Conservation (phyloP, 2,329 filamentous ascomycete genomes). For the Orbilia blumenaviensis region DNA sequence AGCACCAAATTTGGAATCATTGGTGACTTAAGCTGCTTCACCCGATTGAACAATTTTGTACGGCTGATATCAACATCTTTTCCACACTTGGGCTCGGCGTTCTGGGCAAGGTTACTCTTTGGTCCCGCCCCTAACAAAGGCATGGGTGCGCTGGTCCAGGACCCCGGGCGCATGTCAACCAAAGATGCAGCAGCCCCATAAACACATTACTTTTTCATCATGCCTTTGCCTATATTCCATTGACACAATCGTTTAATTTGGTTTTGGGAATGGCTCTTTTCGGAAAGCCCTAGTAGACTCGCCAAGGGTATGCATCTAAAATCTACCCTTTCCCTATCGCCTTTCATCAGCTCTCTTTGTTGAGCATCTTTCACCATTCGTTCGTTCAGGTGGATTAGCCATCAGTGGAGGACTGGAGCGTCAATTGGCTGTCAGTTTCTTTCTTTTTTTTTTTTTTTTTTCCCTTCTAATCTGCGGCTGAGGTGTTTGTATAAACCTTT, state of each 20-base stretch:
- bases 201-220: conserved; percentile 20
- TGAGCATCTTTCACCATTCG: conserved; percentile 17
- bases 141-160: conserved; percentile 32
- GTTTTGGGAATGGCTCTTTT: conserved; percentile 29
- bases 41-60: neutral
- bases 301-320: conserved; percentile 7
- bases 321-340: conserved; percentile 14
- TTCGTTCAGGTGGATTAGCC: conserved; percentile 28
- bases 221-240: neutral
- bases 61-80: conserved; percentile 35
- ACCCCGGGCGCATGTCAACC: conserved; percentile 14
- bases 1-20: conserved; percentile 31
- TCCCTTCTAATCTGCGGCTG: neutral
- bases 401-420: neutral
- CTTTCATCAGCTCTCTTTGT: conserved; percentile 10
- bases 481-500: conserved; percentile 23
- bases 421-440: conserved; percentile 15
- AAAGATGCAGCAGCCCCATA: neutral
- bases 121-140: conserved; percentile 29
- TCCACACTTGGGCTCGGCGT: neutral
- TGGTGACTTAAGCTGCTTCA: neutral
- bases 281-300: conserved; percentile 6
- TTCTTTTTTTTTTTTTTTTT: neutral
- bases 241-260: conserved; percentile 15
- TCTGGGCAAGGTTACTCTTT: conserved; percentile 37